Base-by-base conservation (phyloP, 1,284 basidiomycete species). In the Ceraceosorus guamensis region DNA sequence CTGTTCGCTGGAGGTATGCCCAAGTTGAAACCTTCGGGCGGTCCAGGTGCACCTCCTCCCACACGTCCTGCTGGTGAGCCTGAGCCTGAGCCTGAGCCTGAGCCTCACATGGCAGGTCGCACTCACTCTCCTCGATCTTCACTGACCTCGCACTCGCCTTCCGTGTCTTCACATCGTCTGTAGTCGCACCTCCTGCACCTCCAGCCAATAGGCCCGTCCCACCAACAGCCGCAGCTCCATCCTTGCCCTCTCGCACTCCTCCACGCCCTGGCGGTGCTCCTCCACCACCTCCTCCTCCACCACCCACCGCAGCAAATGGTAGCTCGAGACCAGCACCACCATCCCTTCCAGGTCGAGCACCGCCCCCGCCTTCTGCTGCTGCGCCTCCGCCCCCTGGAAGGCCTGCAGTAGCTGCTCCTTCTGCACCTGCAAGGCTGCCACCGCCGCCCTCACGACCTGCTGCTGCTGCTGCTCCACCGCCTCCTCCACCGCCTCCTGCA, bases 1-100 rank as follows among this genome's bases (percentile, higher is more conserved):
- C 77, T 93, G 7, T 92, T 93, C 73, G 89, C 91, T 45, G 89
- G 88, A 24, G 91, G 91, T 1, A 85, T 92, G 79, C 91, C 91
- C 2, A 91, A 88, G 72, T 74, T 93, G 63, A 91, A 86, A 78
- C 62, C 63, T 4, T 49, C 57, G 33, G 33, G n/a, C 32, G n/a
- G 24, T 14, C 8, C 37, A 30, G 48, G 14, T 13, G 47, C 57
- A 4, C 57, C 55, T 33, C 53, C 57, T 33, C 48, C 53, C 24
- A 24, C 24, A 24, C 24, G 24, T 24, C 24, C 24, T 24, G 24
- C 24, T 24, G 24, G 24, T 24, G 24, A 24, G 24, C 24, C 24
- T 24, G 24, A 24, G 24, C 24, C 24, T 24, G 24, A 24, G 24
- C 24, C 24, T 24, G 24, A 24, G 24, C 24, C 24, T 24, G 24